Conservation (phyloP, 2,329 filamentous ascomycete species). For the Pseudogymnoascus sp. region DNA sequence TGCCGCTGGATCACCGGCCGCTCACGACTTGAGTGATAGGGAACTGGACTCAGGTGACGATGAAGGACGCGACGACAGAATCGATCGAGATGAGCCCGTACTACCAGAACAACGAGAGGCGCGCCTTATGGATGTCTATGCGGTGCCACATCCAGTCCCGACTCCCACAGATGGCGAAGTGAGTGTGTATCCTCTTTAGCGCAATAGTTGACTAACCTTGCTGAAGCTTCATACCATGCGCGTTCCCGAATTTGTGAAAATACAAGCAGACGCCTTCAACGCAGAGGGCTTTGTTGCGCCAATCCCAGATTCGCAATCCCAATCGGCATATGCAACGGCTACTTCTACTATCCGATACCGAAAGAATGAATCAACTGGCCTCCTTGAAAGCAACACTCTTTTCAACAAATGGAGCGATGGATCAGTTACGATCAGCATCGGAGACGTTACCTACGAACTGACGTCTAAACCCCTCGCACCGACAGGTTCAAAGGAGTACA, state of each 20-base stretch:
- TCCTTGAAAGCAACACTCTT: slow-evolving; percentile 66
- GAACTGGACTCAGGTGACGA: slow-evolving; percentile 56
- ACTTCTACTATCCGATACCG: slow-evolving; percentile 62
- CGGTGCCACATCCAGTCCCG: slow-evolving; percentile 62
- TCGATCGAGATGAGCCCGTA: slow-evolving; percentile 33
- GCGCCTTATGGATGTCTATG: slow-evolving; percentile 52
- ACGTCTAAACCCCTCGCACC: slow-evolving; percentile 62
- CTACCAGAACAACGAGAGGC: slow-evolving; percentile 32
- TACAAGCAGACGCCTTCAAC: slow-evolving; percentile 60
- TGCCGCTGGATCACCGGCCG: slow-evolving; percentile 9
- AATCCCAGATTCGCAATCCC: slow-evolving; percentile 46
- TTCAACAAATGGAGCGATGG: slow-evolving; percentile 74
- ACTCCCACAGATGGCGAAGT: slow-evolving; percentile 64
- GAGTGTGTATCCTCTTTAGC: slow-evolving; percentile 25
- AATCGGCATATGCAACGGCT: slow-evolving; percentile 42
- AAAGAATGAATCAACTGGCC: slow-evolving; percentile 52
- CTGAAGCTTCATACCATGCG: slow-evolving; percentile 58
- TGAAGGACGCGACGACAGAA: slow-evolving; percentile 53
- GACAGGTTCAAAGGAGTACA: slow-evolving; percentile 45
- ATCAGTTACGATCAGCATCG: slow-evolving; percentile 65
- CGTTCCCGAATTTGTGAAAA: slow-evolving; percentile 62
- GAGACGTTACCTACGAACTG: slow-evolving; percentile 67
- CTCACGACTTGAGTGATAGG: slow-evolving; percentile 45
- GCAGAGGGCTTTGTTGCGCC: slow-evolving; percentile 57
- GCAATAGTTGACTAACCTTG: slow-evolving; percentile 15